phyloP scores from a whole-genome alignment of 129 eudicot species.

The Deinandra increscens region DNA sequence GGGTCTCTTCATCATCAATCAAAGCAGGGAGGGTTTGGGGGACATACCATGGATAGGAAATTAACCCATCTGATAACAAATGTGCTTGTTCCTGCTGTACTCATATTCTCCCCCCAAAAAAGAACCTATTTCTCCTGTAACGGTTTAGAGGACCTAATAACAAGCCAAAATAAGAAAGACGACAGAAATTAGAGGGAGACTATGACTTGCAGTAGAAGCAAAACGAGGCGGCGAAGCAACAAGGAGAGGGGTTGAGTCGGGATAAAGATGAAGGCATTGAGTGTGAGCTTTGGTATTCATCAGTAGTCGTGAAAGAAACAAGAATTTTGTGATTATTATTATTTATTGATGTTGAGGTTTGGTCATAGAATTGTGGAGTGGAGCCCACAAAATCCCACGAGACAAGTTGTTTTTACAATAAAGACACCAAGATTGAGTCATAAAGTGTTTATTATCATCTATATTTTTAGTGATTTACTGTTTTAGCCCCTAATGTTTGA shows the following conservation, averaged over 20 bases:
- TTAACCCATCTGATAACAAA: constrained; percentile 88
- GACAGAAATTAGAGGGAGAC: neutral
- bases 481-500: no score
- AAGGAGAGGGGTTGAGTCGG: neutral
- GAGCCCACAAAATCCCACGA: constrained; percentile 34
- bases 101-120: no score
- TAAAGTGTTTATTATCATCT: no score
- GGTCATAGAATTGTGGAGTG: constrained; percentile 8
- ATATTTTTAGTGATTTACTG: no score
- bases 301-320: no score
- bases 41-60: constrained; percentile 59
- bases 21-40: constrained; percentile 4
- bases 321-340: neutral
- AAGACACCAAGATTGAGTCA: no score
- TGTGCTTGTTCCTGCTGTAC: constrained; percentile 70
- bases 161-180: no score
- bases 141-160: neutral
- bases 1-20: neutral
- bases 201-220: constrained; percentile 22
- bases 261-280: constrained; percentile 2
- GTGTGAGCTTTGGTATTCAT: constrained; percentile 2
- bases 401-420: no score
- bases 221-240: constrained; percentile 33
- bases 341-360: constrained; percentile 3
- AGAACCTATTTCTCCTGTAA: no score